Conservation (phyloP, 2,329 filamentous ascomycete species). For the Colletotrichum aenigma region DNA sequence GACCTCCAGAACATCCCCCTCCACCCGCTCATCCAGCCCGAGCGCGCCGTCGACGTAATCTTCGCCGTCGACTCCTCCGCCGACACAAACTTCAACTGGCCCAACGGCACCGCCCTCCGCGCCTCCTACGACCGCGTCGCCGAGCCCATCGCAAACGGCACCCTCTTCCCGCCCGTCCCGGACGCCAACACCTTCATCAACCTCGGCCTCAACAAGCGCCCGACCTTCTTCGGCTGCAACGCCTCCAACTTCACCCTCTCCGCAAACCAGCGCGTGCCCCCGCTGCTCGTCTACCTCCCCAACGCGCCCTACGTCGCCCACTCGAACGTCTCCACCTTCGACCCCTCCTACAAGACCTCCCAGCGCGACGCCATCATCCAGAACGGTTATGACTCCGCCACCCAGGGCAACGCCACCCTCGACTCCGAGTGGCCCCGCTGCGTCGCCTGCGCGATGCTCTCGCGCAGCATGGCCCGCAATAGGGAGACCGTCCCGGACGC, state of each 20-base stretch:
- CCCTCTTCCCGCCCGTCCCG: conserved; percentile 64
- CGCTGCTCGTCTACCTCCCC: conserved; percentile 86
- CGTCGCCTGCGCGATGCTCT: conserved; percentile 85
- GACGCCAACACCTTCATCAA: conserved; percentile 60
- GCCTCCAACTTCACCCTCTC: conserved; percentile 57
- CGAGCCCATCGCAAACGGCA: conserved; percentile 52
- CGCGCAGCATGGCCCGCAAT: conserved; percentile 75
- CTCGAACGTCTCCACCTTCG: conserved; percentile 83
- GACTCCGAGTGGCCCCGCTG: conserved; percentile 81
- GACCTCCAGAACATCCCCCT: conserved; percentile 82
- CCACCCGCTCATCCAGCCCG: conserved; percentile 62
- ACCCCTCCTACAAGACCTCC: conserved; percentile 63
- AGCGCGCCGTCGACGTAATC: conserved; percentile 65
- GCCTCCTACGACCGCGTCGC: conserved; percentile 61
- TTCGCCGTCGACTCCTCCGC: conserved; percentile 69
- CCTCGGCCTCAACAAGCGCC: conserved; percentile 61
- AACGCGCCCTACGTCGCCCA: conserved; percentile 79
- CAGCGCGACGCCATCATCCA: conserved; percentile 81
- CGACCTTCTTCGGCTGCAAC: conserved; percentile 69
- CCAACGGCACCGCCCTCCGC: conserved; percentile 63
- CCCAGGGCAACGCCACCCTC: conserved; percentile 79
- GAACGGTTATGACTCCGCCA: conserved; percentile 86
- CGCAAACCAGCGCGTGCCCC: conserved; percentile 49
- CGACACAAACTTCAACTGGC: conserved; percentile 62
- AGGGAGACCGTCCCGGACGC: conserved; percentile 69